phyloP scores from a whole-genome alignment of 305 asterid genomes.

The Stenogyne calaminthoides region DNA sequence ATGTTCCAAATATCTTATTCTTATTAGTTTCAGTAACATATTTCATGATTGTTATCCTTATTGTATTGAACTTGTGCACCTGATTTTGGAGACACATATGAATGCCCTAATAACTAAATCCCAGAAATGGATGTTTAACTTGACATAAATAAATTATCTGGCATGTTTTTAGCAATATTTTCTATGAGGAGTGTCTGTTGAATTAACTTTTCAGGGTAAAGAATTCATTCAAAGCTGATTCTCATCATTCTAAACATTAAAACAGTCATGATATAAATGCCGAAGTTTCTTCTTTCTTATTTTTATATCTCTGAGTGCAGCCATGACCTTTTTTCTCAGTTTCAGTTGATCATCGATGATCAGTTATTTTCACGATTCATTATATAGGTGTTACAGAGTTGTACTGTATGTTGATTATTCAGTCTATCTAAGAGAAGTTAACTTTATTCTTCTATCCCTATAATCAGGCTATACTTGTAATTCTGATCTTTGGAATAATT shows the following conservation, averaged over 20 bases:
- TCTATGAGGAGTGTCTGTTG: background rate
- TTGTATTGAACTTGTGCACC: background rate
- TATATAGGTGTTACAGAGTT: slow-evolving; percentile 3
- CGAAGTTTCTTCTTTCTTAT: background rate
- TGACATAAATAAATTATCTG: background rate
- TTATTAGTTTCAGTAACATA: background rate
- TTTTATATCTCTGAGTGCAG: background rate
- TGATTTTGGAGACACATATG: background rate
- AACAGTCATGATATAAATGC: background rate
- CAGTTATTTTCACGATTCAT: slow-evolving; percentile 11
- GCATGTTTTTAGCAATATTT: background rate
- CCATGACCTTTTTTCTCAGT: background rate
- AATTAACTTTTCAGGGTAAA: background rate
- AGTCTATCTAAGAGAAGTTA: background rate
- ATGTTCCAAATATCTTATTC: background rate
- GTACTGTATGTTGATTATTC: background rate
- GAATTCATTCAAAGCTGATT: background rate
- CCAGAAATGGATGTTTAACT: background rate
- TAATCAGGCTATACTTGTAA: background rate
- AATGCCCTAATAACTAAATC: background rate
- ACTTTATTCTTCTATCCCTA: background rate
- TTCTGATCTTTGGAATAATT: background rate
- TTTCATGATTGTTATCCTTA: background rate
- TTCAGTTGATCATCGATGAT: background rate
- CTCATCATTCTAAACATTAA: background rate